phyloP scores from a whole-genome alignment of 495 filamentous ascomycete genomes.

The Friedmanniomyces simplex region DNA sequence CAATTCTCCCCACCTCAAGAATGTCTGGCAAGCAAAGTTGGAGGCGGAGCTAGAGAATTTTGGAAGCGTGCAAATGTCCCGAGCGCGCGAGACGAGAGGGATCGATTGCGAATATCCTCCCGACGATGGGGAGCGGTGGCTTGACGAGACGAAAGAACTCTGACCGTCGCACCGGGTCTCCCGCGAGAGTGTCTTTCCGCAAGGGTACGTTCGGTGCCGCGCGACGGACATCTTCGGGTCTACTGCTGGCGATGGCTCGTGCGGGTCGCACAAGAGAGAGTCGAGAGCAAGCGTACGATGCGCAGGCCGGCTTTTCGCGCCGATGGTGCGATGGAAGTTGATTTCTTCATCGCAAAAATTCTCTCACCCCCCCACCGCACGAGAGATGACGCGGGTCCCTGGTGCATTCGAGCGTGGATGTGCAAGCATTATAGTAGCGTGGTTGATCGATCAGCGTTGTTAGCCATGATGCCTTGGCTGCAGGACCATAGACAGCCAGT shows the following conservation, averaged over 20 bases:
- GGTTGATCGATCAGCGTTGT: neutral
- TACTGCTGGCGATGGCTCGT: too few species aligned
- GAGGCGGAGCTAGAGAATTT: neutral
- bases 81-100: neutral
- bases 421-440: neutral
- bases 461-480: neutral
- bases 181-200: neutral
- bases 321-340: too few species aligned
- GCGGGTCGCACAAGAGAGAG: too few species aligned
- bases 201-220: neutral
- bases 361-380: too few species aligned
- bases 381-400: too few species aligned
- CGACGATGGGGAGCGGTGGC: neutral
- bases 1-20: too few species aligned
- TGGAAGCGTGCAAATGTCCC: neutral
- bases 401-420: neutral
- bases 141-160: neutral
- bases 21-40: neutral
- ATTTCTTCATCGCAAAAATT: too few species aligned
- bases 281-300: too few species aligned
- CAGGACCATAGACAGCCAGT: neutral
- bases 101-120: neutral
- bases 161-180: constrained; percentile 5
- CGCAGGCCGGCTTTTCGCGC: too few species aligned
- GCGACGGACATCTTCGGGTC: constrained; percentile 2